These are phyloP conservation scores for Gentiana dahurica DNA, from an alignment of 257 asterid species.

Conservation along the genomic window DNA sequence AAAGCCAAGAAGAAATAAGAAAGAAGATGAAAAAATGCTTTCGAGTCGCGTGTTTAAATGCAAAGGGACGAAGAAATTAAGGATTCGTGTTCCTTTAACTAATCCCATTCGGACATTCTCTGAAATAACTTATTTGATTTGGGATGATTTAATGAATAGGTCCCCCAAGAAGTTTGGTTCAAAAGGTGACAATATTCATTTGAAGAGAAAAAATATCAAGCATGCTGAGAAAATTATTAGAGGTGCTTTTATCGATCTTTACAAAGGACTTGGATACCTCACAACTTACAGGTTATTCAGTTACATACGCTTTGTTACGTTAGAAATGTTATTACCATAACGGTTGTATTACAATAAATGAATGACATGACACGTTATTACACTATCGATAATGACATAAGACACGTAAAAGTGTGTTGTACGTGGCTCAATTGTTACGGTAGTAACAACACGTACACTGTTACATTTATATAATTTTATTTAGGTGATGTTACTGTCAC, in stretches of 20 bases:
- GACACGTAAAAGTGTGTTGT: too few species aligned
- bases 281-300: slow-evolving; percentile 57
- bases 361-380: too few species aligned
- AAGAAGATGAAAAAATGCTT: slow-evolving; percentile 27
- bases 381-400: too few species aligned
- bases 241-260: slow-evolving; percentile 80
- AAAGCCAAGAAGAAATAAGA: slow-evolving; percentile 34
- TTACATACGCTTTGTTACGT: too few species aligned
- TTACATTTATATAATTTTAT: too few species aligned
- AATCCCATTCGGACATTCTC: slow-evolving; percentile 75
- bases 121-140: slow-evolving; percentile 56
- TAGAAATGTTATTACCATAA: too few species aligned
- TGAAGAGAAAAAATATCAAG: slow-evolving; percentile 55
- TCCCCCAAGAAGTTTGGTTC: slow-evolving; percentile 60
- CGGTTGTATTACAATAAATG: too few species aligned
- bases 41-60: slow-evolving; percentile 35
- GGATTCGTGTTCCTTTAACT: slow-evolving; percentile 69
- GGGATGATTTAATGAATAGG: slow-evolving; percentile 72
- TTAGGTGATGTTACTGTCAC: too few species aligned
- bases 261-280: slow-evolving; percentile 78
- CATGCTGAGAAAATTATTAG: slow-evolving; percentile 90
- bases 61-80: slow-evolving; percentile 46
- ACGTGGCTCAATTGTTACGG: too few species aligned
- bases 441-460: too few species aligned
- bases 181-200: slow-evolving; percentile 33